These are phyloP conservation scores for Edaphochlamys debaryana DNA, from an alignment of 139 green algal genomes.

Conservation along the genomic window DNA sequence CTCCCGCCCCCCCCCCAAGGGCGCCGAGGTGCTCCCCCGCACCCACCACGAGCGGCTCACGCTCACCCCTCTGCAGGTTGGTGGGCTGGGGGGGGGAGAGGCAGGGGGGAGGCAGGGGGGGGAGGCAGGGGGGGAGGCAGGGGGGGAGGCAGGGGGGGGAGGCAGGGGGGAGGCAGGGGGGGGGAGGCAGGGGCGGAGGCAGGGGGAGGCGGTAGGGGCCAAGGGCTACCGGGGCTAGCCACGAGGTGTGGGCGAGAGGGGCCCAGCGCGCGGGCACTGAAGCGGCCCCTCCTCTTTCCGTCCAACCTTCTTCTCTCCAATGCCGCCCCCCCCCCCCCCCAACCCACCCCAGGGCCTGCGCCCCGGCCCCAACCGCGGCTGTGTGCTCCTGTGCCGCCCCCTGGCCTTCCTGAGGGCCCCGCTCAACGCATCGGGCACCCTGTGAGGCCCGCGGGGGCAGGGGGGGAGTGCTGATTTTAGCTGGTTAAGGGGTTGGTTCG, in stretches of 20 bases:
- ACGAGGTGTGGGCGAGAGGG: no score
- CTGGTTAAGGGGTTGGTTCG: no score
- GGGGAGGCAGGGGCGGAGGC: neutral
- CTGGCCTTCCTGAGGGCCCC: constrained; percentile 43
- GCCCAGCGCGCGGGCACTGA: no score
- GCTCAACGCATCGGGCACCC: constrained; percentile 38
- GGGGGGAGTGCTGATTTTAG: no score
- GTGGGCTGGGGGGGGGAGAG: neutral
- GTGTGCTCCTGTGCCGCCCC: constrained; percentile 35
- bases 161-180: neutral
- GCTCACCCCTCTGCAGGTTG: neutral
- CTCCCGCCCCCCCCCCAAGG: neutral
- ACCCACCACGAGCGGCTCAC: constrained; percentile 16
- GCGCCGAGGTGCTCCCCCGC: neutral
- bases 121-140: neutral
- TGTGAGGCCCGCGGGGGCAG: constrained; percentile 6
- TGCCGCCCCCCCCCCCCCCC: neutral
- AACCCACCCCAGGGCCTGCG: neutral
- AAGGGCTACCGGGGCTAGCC: no score
- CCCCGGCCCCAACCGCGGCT: constrained; percentile 24
- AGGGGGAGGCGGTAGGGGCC: neutral
- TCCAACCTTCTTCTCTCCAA: neutral
- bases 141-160: neutral
- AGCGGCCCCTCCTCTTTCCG: no score
- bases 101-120: neutral